These are phyloP conservation scores for Protomyces gravidus DNA, from an alignment of 1,139 yeast species.

Conservation along the genomic window DNA sequence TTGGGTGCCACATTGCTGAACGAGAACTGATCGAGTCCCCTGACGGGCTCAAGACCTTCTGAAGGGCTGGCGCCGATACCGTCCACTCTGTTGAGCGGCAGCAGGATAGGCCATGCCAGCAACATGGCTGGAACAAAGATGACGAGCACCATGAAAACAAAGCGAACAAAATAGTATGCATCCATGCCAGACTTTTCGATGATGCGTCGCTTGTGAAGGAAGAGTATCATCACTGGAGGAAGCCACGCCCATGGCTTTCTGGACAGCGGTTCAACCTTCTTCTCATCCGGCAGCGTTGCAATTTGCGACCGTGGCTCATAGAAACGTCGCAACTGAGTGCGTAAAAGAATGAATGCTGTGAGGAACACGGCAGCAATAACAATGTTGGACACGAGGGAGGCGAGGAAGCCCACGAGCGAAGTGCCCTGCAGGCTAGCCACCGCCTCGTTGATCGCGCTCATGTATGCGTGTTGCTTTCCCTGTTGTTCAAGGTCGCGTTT, in stretches of 20 bases:
- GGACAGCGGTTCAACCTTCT: conserved; percentile 17
- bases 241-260: conserved; percentile 48
- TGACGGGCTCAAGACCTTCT: conserved; percentile 38
- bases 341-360: conserved; percentile 55
- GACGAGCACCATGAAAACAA: conserved; percentile 58
- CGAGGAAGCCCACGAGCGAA: conserved; percentile 45
- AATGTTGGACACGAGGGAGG: conserved; percentile 55
- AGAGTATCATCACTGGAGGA: conserved; percentile 43
- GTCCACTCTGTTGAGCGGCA: conserved; percentile 84
- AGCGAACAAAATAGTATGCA: conserved; percentile 74
- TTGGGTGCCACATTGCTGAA: conserved; percentile 66
- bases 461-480: no score
- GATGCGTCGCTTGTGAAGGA: conserved; percentile 60
- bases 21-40: conserved; percentile 72
- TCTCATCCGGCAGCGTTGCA: conserved; percentile 15
- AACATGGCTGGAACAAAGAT: conserved; percentile 62
- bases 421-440: conserved; percentile 20
- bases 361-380: conserved; percentile 57
- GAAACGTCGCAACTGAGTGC: conserved; percentile 63
- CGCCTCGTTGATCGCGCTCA: conserved; percentile 1
- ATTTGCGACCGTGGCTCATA: conserved; percentile 75
- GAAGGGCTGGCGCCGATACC: conserved; percentile 45
- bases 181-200: conserved; percentile 79
- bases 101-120: conserved; percentile 66
- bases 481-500: no score